Evolutionary conservation across 106 monocot species (phyloP).

Genomic region (Narthecium ossifragum): DNA sequence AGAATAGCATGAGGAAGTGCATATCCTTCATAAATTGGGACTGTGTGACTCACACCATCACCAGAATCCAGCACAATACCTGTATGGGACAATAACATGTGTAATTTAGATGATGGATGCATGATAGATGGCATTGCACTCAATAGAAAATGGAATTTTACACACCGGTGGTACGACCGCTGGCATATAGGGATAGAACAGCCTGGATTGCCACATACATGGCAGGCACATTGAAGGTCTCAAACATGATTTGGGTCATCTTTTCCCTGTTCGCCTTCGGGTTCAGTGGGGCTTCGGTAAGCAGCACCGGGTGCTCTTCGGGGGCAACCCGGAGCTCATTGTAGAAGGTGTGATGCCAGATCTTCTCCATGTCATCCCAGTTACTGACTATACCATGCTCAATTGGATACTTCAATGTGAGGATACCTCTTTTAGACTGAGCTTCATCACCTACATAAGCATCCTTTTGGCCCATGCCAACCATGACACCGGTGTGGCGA

Average conservation of each 20-base stretch:
- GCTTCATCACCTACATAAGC: not conserved
- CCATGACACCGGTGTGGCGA: not conserved
- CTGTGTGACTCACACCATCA: not conserved
- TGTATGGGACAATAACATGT: not conserved
- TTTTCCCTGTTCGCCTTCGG: not conserved
- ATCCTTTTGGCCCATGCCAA: slow-evolving; percentile 2
- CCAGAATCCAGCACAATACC: slow-evolving; percentile 3
- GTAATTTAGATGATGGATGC: not conserved
- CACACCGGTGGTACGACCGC: not conserved
- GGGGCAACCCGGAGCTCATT: not conserved
- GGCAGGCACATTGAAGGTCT: not conserved
- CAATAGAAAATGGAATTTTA: not conserved
- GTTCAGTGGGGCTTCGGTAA: not conserved
- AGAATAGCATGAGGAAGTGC: not conserved
- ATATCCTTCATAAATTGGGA: not conserved
- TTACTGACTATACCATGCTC: slow-evolving; percentile 4
- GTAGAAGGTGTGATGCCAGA: not conserved
- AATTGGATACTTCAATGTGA: not conserved
- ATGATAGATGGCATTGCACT: not conserved
- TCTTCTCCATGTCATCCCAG: not conserved
- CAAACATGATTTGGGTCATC: not conserved
- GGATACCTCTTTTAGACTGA: not conserved
- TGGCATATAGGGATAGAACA: not conserved
- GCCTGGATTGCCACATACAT: not conserved
- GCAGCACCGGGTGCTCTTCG: not conserved